Percentiles rank a stretch among this genome's conserved stretches.
phyloP scores from a whole-genome alignment of 2,329 filamentous ascomycete genomes.

The Stachybotrys echinatus region DNA sequence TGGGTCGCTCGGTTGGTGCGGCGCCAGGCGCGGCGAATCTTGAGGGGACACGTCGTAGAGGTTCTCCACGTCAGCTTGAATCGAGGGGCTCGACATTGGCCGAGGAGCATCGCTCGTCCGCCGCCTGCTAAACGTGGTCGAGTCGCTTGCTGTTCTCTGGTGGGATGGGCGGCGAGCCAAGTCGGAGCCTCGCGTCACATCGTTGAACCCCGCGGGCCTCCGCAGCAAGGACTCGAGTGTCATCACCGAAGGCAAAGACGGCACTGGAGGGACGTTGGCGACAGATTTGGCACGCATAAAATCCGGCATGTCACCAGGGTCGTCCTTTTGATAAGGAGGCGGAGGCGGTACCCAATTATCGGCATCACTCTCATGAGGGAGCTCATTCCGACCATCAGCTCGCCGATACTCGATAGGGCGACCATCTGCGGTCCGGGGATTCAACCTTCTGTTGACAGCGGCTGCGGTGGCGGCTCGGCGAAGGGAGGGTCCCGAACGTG shows the following conservation, averaged over 20 bases:
- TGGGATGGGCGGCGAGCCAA: slow-evolving; percentile 13
- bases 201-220: slow-evolving; percentile 2
- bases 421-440: slow-evolving; percentile 51
- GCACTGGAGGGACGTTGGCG: slow-evolving; percentile 17
- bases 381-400: slow-evolving; percentile 64
- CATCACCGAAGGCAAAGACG: slow-evolving; percentile 12
- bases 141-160: slow-evolving; percentile 30
- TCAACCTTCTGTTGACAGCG: slow-evolving; percentile 63
- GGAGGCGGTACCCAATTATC: slow-evolving; percentile 87
- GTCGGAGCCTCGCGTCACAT: slow-evolving; percentile 6
- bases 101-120: slow-evolving; percentile 17
- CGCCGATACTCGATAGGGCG: slow-evolving; percentile 58
- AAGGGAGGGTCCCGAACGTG: slow-evolving; percentile 64
- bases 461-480: slow-evolving; percentile 73
- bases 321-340: slow-evolving; percentile 69
- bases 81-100: slow-evolving; percentile 25
- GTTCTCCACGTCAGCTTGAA: slow-evolving; percentile 26
- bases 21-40: slow-evolving; percentile 26
- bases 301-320: slow-evolving; percentile 49
- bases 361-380: slow-evolving; percentile 81
- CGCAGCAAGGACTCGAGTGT: background rate
- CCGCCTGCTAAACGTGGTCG: slow-evolving; percentile 19
- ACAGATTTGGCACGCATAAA: slow-evolving; percentile 48
- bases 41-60: slow-evolving; percentile 45
- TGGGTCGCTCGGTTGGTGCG: slow-evolving; percentile 6